Evolutionary conservation across 129 eudicot species (phyloP), one percentile per base, ranked within the genome.

Genomic region (Dittrichia graveolens): DNA sequence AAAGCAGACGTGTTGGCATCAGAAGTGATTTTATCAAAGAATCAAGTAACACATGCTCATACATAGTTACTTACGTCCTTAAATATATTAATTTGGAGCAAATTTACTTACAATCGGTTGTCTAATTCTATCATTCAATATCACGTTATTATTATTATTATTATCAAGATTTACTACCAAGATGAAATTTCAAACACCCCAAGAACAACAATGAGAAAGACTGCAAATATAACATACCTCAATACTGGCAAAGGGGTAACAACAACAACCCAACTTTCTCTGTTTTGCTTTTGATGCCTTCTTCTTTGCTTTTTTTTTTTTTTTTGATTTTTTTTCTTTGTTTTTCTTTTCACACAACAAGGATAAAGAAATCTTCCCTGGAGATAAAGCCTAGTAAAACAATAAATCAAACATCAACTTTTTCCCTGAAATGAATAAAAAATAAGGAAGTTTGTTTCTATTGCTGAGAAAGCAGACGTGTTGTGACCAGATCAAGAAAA

Each of bases 241-340:
- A 45, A 50, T 77, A 60, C 45, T 77, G 71, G 76, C 81, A 77
- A 77, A 77, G 81, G 70, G 81, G 81, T 77, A 77, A 65, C 71
- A 48, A 67, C 34, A 67, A 58, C 52, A 57, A 68, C 67, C n/a
- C 47, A 34, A n/a, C 15, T 50, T 52, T 52, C 59, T 45, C 34
- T 48, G 44, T 46, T 15, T 13, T 72, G 16, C 57, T 44, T 43
- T 44, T 58, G 56, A 15, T 72, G 19, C 54, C 53, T 10, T 72
- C 15, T 72, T 72, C 18, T 40, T 69, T 39, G 0, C 10, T 53
- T 46, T 42, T 39, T 24, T 39, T 54, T 69, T 50, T 38, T 16
- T 40, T n/a, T n/a, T n/a, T n/a, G n/a, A n/a, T n/a, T n/a, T 24
- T 10, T 72, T 10, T 72, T 58, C 18, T 40, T 69, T 40, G 0